Conservation (phyloP, 2,329 filamentous ascomycete species). For the Zymoseptoria pseudotritici region DNA sequence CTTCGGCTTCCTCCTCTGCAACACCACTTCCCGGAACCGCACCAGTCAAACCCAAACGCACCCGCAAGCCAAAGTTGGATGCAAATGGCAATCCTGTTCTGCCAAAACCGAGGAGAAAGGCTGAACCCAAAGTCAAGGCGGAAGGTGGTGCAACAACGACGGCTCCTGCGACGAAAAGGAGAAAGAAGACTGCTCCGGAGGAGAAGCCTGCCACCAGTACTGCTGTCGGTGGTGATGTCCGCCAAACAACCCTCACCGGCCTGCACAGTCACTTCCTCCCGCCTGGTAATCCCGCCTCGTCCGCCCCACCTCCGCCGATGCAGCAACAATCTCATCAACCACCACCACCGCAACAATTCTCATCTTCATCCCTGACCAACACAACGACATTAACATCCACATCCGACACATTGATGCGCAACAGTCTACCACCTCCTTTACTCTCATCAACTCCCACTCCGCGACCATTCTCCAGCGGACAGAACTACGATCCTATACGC, state of each 20-base stretch:
- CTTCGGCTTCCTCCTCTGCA: constrained; percentile 14
- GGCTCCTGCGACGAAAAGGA: constrained; percentile 43
- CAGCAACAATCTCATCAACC: constrained; percentile 25
- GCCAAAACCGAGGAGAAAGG: constrained; percentile 37
- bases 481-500: constrained; percentile 84
- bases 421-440: constrained; percentile 36
- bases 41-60: constrained; percentile 29
- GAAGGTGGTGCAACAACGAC: constrained; percentile 28
- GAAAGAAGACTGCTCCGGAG: constrained; percentile 24
- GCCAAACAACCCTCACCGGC: constrained; percentile 36
- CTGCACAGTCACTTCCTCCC: constrained; percentile 29
- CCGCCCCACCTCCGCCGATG: constrained; percentile 8
- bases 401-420: constrained; percentile 10
- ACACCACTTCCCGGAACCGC: constrained; percentile 28
- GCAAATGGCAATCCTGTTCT: constrained; percentile 34
- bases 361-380: background rate
- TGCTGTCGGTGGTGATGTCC: constrained; percentile 16
- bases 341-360: constrained; percentile 17
- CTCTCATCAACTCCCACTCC: constrained; percentile 34
- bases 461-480: constrained; percentile 55
- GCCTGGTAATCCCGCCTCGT: constrained; percentile 14
- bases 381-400: background rate
- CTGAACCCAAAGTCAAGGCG: constrained; percentile 40
- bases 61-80: constrained; percentile 34
- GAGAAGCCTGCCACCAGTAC: constrained; percentile 9